Evolutionary conservation across 2,329 filamentous ascomycete species (phyloP), one percentile per base, ranked within the genome.

Genomic region (Sarocladium kiliense): DNA sequence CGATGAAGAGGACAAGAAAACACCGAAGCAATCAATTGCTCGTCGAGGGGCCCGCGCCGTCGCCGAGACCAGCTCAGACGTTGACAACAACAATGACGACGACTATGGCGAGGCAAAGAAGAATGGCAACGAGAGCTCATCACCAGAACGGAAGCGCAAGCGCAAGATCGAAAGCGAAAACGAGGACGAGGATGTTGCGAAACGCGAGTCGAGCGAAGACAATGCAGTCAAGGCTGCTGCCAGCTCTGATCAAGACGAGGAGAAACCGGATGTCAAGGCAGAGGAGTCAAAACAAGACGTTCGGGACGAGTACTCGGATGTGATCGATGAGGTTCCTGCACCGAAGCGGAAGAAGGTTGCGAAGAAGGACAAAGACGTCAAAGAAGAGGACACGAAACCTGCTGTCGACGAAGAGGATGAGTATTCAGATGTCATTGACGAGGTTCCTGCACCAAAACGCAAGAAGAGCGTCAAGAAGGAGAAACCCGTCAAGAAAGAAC

Each of bases 321-420:
- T 96, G n/a, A 74, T 94, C 39, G 91, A 96, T 65, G 89, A 93
- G 59, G 77, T 77, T 2, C 82, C 70, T 53, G 75, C 78, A 25
- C 80, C 83, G 10, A 82, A 84, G 53, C 77, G 77, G 25, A 82
- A 59, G n/a, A 3, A 56, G 1, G 41, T 60, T 11, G 61, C 57
- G 19, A 71, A 70, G 45, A 53, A 58, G 21, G 36, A 58, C 34
- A 67, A 65, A 36, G 42, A 60, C 4, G 26, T 51, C 49, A 70
- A 67, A 58, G 68, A 63, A 57, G 54, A 56, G 23, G 6, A 19
- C 6, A 19, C 56, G 9, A 61, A 62, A 18, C 57, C 60, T n/a
- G 57, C 51, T 5, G 53, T 65, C 3, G 60, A 64, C 54, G 65
- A 71, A 25, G 71, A 73, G 54, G 72, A 73, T n/a, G 72, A 73